Evolutionary conservation across 163 green algal species (phyloP), one percentile per base, ranked within the genome.

Genomic region (Chlamydomonas reinhardtii): DNA sequence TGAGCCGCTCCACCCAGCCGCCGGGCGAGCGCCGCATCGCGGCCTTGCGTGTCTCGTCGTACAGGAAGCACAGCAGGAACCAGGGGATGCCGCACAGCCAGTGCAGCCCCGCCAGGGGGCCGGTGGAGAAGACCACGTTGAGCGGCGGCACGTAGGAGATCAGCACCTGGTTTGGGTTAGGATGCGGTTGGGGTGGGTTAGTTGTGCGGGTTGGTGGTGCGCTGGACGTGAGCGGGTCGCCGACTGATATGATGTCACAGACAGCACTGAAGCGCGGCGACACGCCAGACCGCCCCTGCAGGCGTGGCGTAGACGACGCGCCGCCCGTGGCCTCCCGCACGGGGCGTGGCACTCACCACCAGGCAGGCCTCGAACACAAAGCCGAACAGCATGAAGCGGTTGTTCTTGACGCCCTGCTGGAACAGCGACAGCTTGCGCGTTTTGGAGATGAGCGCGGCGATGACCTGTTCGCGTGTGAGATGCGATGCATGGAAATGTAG

Each of bases 381-480:
- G 19, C 90, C 91, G 75, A 92, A 93, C 81, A 95, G 94, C 83
- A 96, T 94, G 74, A 95, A 92, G 6, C 71, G 72, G 91, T 97
- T 97, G 70, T 87, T 80, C 71, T 94, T 81, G 20, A 80, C 25
- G 82, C 94, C 94, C 83, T 94, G 89, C 37, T 76, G n/a, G 72
- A 94, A 92, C 52, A 97, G 54, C 24, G 92, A 94, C 75, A 97
- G 89, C 77, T 95, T 95, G 76, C 94, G 91, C 14, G 93, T 97
- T 91, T 97, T 97, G 90, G 76, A 91, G 56, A 97, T 92, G 5
- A 97, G 80, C 62, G 96, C 86, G 84, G 96, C 95, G 17, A 92
- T 91, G 89, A 91, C 94, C 54, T 56, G 48, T 2, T 56, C 11
- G 39, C 5, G 39, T 48, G 5, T 48, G 39, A 48, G 8, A 48